phyloP scores from a whole-genome alignment of 2,329 filamentous ascomycete genomes.

The Talaromyces atroroseus region DNA sequence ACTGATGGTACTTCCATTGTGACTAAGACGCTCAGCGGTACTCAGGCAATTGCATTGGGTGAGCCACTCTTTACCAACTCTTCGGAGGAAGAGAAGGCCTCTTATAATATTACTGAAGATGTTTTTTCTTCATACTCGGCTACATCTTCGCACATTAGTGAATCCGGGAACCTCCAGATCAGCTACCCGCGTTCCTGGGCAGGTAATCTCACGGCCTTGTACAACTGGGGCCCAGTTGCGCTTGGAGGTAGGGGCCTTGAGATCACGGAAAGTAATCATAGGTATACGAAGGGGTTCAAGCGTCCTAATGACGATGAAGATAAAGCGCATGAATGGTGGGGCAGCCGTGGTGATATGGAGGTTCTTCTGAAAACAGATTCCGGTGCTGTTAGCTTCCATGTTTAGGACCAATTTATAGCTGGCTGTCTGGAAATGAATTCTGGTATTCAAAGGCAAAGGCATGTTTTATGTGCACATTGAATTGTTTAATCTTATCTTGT shows the following conservation, averaged over 20 bases:
- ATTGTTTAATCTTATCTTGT: too few relatives aligned
- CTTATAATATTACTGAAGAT: background rate
- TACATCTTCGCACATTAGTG: slow-evolving; percentile 17
- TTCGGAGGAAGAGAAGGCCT: background rate
- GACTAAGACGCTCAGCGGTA: slow-evolving; percentile 16
- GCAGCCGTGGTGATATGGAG: slow-evolving; percentile 18
- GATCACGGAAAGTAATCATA: slow-evolving; percentile 12
- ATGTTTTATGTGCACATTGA: too few relatives aligned
- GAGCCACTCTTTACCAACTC: slow-evolving; percentile 16
- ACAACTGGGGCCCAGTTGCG: slow-evolving; percentile 6
- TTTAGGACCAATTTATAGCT: background rate
- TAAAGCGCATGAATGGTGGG: slow-evolving; percentile 17
- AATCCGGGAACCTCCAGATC: slow-evolving; percentile 21
- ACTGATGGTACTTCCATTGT: background rate
- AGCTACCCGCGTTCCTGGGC: slow-evolving; percentile 28
- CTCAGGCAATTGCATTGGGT: slow-evolving; percentile 16
- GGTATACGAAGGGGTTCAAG: slow-evolving; percentile 15
- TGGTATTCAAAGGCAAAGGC: too few relatives aligned
- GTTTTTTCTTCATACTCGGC: background rate
- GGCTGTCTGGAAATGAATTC: background rate
- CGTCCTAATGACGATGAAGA: slow-evolving; percentile 6
- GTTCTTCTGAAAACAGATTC: slow-evolving; percentile 15
- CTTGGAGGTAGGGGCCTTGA: slow-evolving; percentile 22
- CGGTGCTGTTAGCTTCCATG: slow-evolving; percentile 10
- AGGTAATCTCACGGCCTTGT: slow-evolving; percentile 22